These are phyloP conservation scores for Debaryomyces nepalensis DNA, from an alignment of 1,139 yeast genomes.

Conservation along the genomic window DNA sequence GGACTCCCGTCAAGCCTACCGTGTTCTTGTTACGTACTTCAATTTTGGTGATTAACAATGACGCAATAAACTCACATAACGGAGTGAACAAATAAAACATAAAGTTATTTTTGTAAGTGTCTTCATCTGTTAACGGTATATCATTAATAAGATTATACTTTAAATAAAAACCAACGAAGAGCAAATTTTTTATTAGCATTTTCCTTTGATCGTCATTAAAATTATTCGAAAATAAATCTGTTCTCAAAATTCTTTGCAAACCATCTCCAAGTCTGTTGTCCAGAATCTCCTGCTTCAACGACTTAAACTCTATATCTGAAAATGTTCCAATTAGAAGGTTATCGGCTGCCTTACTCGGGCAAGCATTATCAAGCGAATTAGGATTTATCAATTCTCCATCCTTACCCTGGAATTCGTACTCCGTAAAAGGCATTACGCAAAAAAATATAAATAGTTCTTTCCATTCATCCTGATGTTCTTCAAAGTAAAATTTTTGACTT, in stretches of 20 bases:
- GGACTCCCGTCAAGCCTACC: neutral
- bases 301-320: constrained; percentile 1
- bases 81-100: neutral
- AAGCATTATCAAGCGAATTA: neutral
- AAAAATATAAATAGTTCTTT: constrained; percentile 5
- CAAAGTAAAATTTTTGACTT: no score
- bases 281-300: neutral
- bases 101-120: neutral
- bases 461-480: neutral
- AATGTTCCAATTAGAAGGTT: constrained; percentile 4
- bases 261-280: neutral
- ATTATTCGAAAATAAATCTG: neutral
- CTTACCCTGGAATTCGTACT: neutral
- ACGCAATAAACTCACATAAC: neutral
- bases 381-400: constrained; percentile 2
- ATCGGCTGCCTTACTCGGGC: neutral
- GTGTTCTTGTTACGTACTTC: neutral
- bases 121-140: neutral
- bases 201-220: neutral
- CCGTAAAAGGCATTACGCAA: constrained; percentile 7
- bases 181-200: neutral
- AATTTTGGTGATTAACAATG: neutral
- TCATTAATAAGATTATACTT: neutral
- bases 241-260: constrained; percentile 1
- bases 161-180: neutral